Conservation (phyloP, 176 grass and related monocot species). For the Rhynchospora tenuis region DNA sequence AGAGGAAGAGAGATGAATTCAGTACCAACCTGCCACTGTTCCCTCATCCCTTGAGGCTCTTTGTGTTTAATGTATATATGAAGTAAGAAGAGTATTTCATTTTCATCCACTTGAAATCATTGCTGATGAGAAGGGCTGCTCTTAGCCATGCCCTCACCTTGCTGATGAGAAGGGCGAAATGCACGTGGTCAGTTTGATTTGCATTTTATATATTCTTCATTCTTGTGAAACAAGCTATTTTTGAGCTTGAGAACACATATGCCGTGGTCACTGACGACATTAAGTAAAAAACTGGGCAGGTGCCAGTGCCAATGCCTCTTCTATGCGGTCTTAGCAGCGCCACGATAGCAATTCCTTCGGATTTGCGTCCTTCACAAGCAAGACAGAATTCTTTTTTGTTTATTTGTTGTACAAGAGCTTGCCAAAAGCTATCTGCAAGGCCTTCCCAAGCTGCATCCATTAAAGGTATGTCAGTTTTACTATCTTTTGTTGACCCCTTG, state of each 20-base stretch:
- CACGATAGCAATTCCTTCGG: slow-evolving; percentile 90
- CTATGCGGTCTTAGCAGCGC: slow-evolving; percentile 78
- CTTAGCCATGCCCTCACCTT: slow-evolving; percentile 75
- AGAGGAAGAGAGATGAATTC: too few species aligned
- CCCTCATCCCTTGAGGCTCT: too few species aligned
- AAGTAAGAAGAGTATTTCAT: too few species aligned
- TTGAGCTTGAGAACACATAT: background rate
- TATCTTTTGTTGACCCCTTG: slow-evolving; percentile 5
- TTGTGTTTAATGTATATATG: too few species aligned
- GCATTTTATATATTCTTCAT: slow-evolving; percentile 18
- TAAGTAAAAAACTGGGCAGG: slow-evolving; percentile 38
- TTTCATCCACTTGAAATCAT: too few species aligned
- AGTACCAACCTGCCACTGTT: too few species aligned
- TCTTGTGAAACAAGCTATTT: slow-evolving; percentile 3
- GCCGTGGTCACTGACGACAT: slow-evolving; percentile 9
- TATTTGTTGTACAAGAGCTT: slow-evolving; percentile 91
- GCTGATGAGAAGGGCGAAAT: slow-evolving; percentile 89
- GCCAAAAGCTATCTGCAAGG: slow-evolving; percentile 83
- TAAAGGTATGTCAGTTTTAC: slow-evolving; percentile 45
- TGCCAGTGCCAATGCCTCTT: slow-evolving; percentile 86
- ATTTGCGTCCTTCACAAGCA: slow-evolving; percentile 82
- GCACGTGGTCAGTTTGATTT: slow-evolving; percentile 90
- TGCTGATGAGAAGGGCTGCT: slow-evolving; percentile 62
- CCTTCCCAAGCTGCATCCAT: slow-evolving; percentile 87
- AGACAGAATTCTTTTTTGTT: slow-evolving; percentile 88